Conservation (phyloP, 805 yeast genomes). For the Jamesozyma hellenica region DNA sequence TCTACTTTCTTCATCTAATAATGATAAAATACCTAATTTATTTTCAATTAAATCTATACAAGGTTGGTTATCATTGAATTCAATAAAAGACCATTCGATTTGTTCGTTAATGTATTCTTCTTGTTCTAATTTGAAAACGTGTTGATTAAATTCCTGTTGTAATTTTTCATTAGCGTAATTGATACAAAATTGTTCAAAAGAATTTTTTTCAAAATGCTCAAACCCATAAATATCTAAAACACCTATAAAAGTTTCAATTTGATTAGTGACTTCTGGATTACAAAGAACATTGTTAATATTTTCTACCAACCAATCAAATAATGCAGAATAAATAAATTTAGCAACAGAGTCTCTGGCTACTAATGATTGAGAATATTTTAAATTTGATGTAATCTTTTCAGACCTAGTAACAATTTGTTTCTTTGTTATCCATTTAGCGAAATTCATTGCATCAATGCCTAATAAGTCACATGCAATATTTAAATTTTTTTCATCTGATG, state of each 20-base stretch:
- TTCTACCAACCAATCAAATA: slow-evolving; percentile 91
- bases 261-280: slow-evolving; percentile 52
- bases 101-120: slow-evolving; percentile 88
- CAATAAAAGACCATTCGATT: slow-evolving; percentile 94
- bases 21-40: slow-evolving; percentile 74
- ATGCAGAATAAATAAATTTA: slow-evolving; percentile 81
- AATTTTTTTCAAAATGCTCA: slow-evolving; percentile 88
- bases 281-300: slow-evolving; percentile 76
- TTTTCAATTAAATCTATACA: slow-evolving; percentile 88
- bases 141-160: slow-evolving; percentile 96
- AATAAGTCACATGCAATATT: slow-evolving; percentile 74
- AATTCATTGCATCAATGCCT: slow-evolving; percentile 61
- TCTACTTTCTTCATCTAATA: slow-evolving; percentile 91
- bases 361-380: slow-evolving; percentile 71
- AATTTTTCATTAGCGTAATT: slow-evolving; percentile 94
- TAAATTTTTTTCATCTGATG: slow-evolving; percentile 79
- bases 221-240: slow-evolving; percentile 96
- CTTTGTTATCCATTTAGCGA: slow-evolving; percentile 87
- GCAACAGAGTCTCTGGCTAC: slow-evolving; percentile 97
- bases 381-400: slow-evolving; percentile 79
- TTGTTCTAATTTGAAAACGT: slow-evolving; percentile 93
- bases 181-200: slow-evolving; percentile 95
- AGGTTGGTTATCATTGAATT: slow-evolving; percentile 93
- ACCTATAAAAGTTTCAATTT: slow-evolving; percentile 74
- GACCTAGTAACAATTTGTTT: slow-evolving; percentile 87